phyloP scores from a whole-genome alignment of 139 green algal species.

The Ostreobium quekettii region DNA sequence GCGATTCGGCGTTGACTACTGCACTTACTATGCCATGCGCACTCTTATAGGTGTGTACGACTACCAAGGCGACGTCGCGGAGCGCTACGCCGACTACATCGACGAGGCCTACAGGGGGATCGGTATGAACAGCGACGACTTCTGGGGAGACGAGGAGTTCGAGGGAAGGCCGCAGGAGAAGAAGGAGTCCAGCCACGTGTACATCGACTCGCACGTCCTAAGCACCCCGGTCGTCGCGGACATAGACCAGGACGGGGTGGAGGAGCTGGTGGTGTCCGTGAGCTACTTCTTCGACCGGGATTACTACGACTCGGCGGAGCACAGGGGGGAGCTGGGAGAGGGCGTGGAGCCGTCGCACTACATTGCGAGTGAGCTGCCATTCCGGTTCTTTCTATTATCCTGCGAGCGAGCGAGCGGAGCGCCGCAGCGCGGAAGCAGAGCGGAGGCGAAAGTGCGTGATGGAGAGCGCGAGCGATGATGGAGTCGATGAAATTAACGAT shows the following conservation, averaged over 20 bases:
- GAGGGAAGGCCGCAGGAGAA: slow-evolving; percentile 10
- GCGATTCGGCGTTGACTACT: no score
- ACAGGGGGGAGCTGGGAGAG: slow-evolving; percentile 40
- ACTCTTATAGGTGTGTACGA: no score
- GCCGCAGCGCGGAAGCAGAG: no score
- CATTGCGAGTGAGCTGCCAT: slow-evolving; percentile 35
- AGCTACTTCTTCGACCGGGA: slow-evolving; percentile 87
- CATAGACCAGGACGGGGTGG: slow-evolving; percentile 81
- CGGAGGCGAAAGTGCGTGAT: no score
- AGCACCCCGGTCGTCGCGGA: slow-evolving; percentile 81
- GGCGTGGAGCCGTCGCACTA: slow-evolving; percentile 65
- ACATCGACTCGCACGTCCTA: slow-evolving; percentile 84
- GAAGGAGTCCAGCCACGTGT: slow-evolving; percentile 36
- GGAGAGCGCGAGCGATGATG: no score
- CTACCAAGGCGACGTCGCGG: neutral
- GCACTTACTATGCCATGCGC: no score
- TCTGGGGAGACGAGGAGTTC: slow-evolving; percentile 36
- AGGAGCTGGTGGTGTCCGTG: slow-evolving; percentile 84
- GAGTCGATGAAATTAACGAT: no score
- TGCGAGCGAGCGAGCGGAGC: no score
- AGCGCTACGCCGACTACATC: slow-evolving; percentile 1
- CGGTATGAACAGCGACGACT: slow-evolving; percentile 4
- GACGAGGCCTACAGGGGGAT: neutral
- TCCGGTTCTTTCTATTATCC: no score
- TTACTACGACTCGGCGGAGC: slow-evolving; percentile 71